These are phyloP conservation scores for Quercus phellos DNA, from an alignment of 331 rosid genomes.

Conservation along the genomic window DNA sequence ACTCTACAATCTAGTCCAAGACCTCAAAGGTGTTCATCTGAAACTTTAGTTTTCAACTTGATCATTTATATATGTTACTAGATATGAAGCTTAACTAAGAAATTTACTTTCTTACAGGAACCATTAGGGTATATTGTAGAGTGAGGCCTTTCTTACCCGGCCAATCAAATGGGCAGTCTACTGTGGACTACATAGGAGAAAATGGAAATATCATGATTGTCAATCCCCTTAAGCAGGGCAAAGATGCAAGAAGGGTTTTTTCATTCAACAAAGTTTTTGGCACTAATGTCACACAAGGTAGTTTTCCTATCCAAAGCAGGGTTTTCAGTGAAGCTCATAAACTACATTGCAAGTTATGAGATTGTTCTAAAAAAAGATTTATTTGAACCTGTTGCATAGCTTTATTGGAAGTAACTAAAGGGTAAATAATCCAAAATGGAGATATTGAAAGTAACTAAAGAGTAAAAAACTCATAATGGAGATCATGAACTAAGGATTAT, in stretches of 20 bases:
- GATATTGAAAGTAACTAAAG: too few species aligned
- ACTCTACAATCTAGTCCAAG: conserved; percentile 96
- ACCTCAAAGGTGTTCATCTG: conserved; percentile 69
- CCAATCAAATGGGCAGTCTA: conserved; percentile 60
- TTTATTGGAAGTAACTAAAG: too few species aligned
- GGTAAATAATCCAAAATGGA: too few species aligned
- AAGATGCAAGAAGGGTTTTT: conserved; percentile 82
- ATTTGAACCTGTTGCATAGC: neutral
- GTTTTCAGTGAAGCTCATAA: neutral
- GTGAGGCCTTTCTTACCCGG: conserved; percentile 87
- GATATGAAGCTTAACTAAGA: neutral
- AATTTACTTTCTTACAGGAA: conserved; percentile 46
- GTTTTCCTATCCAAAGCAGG: neutral
- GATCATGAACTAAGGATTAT: too few species aligned
- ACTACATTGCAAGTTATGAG: conserved; percentile 3
- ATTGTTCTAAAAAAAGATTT: neutral
- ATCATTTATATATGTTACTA: neutral
- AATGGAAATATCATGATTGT: conserved; percentile 91
- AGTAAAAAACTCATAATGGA: too few species aligned
- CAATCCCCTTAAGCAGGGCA: conserved; percentile 82
- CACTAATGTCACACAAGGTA: conserved; percentile 90
- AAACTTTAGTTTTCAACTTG: neutral
- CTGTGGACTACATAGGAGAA: conserved; percentile 93
- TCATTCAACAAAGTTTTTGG: conserved; percentile 85
- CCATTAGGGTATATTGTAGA: conserved; percentile 90